Percentiles rank a stretch among this genome's conserved stretches.
Conservation (phyloP, 2,329 filamentous ascomycete genomes). For the Aspergillus pseudoviridinutans region DNA sequence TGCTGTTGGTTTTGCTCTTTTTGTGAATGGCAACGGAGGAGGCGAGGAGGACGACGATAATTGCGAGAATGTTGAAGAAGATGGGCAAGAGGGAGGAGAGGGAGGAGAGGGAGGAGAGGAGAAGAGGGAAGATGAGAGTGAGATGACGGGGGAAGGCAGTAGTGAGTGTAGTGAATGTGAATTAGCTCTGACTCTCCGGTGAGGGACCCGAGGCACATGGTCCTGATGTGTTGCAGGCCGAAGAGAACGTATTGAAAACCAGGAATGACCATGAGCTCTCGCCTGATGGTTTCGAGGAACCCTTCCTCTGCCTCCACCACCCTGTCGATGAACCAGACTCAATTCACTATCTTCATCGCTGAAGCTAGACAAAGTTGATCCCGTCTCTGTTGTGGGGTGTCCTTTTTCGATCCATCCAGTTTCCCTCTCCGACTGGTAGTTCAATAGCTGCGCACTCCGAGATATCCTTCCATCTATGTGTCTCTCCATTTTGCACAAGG, state of each 20-base stretch:
- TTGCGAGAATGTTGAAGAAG: background rate
- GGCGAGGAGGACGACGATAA: background rate
- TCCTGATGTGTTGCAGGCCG: background rate
- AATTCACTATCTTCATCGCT: background rate
- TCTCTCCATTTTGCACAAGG: background rate
- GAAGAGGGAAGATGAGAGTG: background rate
- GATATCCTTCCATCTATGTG: background rate
- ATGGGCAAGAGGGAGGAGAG: background rate
- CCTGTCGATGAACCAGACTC: background rate
- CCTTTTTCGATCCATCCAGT: background rate
- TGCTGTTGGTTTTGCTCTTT: background rate
- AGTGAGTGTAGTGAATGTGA: background rate
- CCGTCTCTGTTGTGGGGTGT: background rate
- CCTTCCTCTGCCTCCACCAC: background rate
- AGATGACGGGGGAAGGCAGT: background rate
- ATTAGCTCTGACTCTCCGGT: background rate
- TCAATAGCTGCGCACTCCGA: background rate
- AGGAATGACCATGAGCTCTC: background rate
- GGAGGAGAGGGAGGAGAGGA: constrained; percentile 3
- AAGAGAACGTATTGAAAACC: background rate
- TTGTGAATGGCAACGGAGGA: background rate
- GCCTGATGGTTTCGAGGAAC: background rate
- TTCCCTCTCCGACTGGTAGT: background rate
- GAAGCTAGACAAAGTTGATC: background rate
- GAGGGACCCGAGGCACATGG: background rate